Evolutionary conservation across 2,329 filamentous ascomycete species (phyloP), one percentile per base, ranked within the genome.

Genomic region (Aspergillus ustus): DNA sequence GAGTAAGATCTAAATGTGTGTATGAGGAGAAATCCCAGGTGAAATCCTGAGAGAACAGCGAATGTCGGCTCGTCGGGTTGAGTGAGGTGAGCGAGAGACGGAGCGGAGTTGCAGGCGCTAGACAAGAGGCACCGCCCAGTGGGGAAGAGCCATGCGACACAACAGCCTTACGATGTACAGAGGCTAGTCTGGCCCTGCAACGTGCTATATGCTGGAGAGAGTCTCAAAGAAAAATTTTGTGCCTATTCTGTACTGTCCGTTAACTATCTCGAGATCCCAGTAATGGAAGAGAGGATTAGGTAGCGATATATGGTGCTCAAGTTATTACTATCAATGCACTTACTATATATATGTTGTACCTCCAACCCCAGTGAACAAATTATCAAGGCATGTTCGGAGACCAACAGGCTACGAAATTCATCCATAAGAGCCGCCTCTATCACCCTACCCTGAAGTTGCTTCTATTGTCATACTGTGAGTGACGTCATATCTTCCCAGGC

Each of bases 51-150:
- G 52, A 45, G 54, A 43, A 22, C 17, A 53, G 60, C 52, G 51
- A 52, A 57, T 43, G 59, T 62, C 59, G 59, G 49, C 56, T 62
- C 53, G 59, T 52, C 52, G 31, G 54, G 51, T 60, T 55, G 51
- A 60, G 31, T 52, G 51, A 40, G 51, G 25, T 48, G 40, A 9
- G 15, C 13, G 11, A 49, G 34, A 51, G 19, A 29, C 31, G 48
- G 54, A 52, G 52, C 43, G 52, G 59, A 60, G 59, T 60, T 28
- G 52, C 28, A 60, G 52, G 51, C 59, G 52, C 52, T 60, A 60
- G 37, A 50, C 52, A 52, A 46, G 22, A 55, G 52, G 59, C 52
- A 60, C 59, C 46, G 51, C 57, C 51, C 28, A 44, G 59, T 60
- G 59, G 59, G 46, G 59, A 57, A 49, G 17, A 34, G n/a, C n/a